phyloP scores from a whole-genome alignment of 1,284 basidiomycete species.

The Porogramme epimiltina region DNA sequence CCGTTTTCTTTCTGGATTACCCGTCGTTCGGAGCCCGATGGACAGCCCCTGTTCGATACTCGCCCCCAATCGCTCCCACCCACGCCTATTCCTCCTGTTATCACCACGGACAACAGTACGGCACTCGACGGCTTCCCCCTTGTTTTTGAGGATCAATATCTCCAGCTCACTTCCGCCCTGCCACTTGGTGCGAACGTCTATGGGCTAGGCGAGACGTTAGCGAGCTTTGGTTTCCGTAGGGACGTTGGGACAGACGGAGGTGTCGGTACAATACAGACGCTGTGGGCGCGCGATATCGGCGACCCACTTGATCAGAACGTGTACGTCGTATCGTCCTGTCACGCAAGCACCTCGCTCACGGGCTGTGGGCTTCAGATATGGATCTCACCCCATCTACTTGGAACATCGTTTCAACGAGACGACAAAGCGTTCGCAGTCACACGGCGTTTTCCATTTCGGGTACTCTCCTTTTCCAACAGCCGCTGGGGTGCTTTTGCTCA shows the following conservation, averaged over 20 bases:
- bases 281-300: conserved; percentile 55
- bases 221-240: conserved; percentile 67
- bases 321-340: neutral
- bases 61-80: conserved; percentile 55
- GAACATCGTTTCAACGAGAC: conserved; percentile 59
- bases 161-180: conserved; percentile 67
- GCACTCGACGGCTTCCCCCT: conserved; percentile 61
- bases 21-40: conserved; percentile 58
- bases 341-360: conserved; percentile 1
- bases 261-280: conserved; percentile 64
- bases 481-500: too few relatives aligned
- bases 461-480: conserved; percentile 44
- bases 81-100: conserved; percentile 54
- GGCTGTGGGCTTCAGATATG: conserved; percentile 48
- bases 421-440: conserved; percentile 54
- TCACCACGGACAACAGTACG: conserved; percentile 47
- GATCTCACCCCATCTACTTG: conserved; percentile 68
- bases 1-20: conserved; percentile 84
- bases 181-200: conserved; percentile 74
- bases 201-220: conserved; percentile 75
- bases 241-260: conserved; percentile 55
- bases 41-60: conserved; percentile 74
- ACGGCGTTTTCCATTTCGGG: conserved; percentile 72
- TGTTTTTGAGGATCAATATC: conserved; percentile 78
- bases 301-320: conserved; percentile 21